Evolutionary conservation across 2,329 filamentous ascomycete genomes (phyloP).

Genomic region (Endocalyx cinctus): DNA sequence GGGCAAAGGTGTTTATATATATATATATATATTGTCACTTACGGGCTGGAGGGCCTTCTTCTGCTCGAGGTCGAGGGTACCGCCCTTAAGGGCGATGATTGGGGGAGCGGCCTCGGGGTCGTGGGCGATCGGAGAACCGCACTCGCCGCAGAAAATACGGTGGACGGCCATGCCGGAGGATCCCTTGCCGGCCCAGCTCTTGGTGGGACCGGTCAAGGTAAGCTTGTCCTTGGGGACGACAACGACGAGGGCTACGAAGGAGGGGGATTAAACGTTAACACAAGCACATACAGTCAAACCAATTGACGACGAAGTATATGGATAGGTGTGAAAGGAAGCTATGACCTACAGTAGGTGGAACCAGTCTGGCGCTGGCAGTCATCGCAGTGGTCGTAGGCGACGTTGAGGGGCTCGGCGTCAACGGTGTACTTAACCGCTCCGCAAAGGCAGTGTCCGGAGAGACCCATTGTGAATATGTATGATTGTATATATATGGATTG

Average conservation of each 20-base stretch:
- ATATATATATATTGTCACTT: slow-evolving; percentile 19
- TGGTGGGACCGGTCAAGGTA: slow-evolving; percentile 57
- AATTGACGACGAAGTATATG: too few relatives aligned
- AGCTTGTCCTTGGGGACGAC: slow-evolving; percentile 64
- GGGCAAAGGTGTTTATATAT: neutral
- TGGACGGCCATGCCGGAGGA: slow-evolving; percentile 59
- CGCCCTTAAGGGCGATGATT: slow-evolving; percentile 66
- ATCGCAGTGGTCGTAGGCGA: slow-evolving; percentile 68
- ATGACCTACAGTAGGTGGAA: slow-evolving; percentile 59
- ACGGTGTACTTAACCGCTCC: slow-evolving; percentile 66
- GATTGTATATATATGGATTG: slow-evolving; percentile 10
- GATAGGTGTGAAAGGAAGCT: neutral
- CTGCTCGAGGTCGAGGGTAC: slow-evolving; percentile 57
- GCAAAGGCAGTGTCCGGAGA: slow-evolving; percentile 67
- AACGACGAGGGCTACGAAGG: slow-evolving; percentile 52
- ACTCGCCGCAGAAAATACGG: slow-evolving; percentile 66
- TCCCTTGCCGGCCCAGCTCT: slow-evolving; percentile 58
- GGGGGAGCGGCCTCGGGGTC: slow-evolving; percentile 66
- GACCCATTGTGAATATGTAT: slow-evolving; percentile 49
- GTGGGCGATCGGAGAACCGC: slow-evolving; percentile 65
- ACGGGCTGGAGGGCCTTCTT: slow-evolving; percentile 66
- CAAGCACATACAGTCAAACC: too few relatives aligned
- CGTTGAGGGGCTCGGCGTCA: slow-evolving; percentile 28
- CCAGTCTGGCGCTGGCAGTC: slow-evolving; percentile 68
- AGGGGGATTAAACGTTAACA: too few relatives aligned